Evolutionary conservation across 73 alveolate genomes (phyloP).

Genomic region (Paraurostyla sp.): DNA sequence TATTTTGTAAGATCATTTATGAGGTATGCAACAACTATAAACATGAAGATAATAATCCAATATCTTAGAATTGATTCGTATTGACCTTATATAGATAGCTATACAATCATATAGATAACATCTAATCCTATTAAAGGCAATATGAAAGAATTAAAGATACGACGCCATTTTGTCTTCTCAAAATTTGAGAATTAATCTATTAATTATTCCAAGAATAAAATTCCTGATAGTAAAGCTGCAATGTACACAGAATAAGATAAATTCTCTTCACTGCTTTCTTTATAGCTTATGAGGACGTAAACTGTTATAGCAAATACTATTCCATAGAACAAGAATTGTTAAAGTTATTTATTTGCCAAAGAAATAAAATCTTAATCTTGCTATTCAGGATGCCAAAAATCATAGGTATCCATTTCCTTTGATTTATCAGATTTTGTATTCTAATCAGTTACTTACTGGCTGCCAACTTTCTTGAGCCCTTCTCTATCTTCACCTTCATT

Average conservation of each 20-base stretch:
- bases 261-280: background rate
- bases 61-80: background rate
- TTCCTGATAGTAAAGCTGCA: background rate
- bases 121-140: background rate
- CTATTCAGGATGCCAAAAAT: background rate
- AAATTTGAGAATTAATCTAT: background rate
- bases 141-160: background rate
- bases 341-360: background rate
- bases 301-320: background rate
- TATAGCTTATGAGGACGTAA: background rate
- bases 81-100: background rate
- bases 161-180: background rate
- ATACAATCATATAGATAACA: background rate
- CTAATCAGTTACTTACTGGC: no score
- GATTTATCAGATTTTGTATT: no score
- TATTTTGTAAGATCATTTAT: background rate
- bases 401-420: no score
- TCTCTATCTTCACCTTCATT: no score
- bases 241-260: background rate
- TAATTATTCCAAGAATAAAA: background rate
- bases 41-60: background rate
- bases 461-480: no score
- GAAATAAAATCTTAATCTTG: background rate
- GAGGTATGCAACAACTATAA: background rate
- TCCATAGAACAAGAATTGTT: background rate